Evolutionary conservation across 108 stramenopile genomes (phyloP), one percentile per base, ranked within the genome.

Genomic region (Nitzschia sp.): DNA sequence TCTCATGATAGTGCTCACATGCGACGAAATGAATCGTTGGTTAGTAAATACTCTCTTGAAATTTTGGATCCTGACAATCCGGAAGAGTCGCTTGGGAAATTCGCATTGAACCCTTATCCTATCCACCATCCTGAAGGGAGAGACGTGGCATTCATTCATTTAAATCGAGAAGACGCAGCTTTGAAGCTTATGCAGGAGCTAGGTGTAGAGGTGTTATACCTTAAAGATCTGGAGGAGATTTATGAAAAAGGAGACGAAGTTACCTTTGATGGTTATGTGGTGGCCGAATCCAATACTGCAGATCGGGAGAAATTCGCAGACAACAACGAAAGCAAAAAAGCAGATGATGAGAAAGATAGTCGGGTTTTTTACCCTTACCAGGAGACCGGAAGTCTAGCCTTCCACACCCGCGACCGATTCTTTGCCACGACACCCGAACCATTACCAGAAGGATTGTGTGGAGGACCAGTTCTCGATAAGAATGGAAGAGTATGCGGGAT

Each of bases 381-480:
- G 13, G 75, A 80, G 56, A 73, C 69, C n/a, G 92, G 92, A 21
- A 75, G 26, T 19, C 60, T 88, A n/a, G 60, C 79, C 15, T 77
- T 78, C 45, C 86, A 85, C 26, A 87, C 85, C 3, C 78, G 82
- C 0, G 91, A 92, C 72, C 75, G 92, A 50, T 90, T 90, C 65
- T 77, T 90, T 36, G 89, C 92, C 5, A 74, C 71, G 22, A 93
- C 92, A 32, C 76, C 72, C 0, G 67, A 73, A 45, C 89, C 89
- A 0, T 69, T 93, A 9, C 92, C 92, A 4, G 89, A 90, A 83
- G 92, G 92, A 36, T 53, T 93, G 41, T 93, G 92, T 36, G 92
- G 92, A 25, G 92, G 87, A 23, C 92, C 92, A 21, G 87, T 76
- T 0, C 60, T 91, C 41, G 83, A 91, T 45, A 50, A 31, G 26